Conservation (phyloP, 441 rosid genomes). For the Croton laevigatus region DNA sequence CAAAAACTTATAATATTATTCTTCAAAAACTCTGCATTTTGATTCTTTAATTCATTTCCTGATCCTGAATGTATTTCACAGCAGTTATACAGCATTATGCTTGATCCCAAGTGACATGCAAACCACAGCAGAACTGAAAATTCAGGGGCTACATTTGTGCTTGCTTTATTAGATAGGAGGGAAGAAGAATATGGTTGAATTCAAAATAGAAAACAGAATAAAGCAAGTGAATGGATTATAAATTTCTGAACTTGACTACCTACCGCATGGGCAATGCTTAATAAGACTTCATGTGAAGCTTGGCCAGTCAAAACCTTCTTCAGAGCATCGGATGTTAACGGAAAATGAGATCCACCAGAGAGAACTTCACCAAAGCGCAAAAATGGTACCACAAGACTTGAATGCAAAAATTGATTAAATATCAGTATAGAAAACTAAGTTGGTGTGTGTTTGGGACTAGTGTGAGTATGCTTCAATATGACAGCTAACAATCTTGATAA, state of each 20-base stretch:
- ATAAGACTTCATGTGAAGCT: conserved; percentile 70
- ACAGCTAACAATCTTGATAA: neutral
- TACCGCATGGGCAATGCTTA: conserved; percentile 86
- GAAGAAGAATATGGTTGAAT: neutral
- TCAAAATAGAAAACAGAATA: neutral
- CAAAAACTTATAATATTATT: neutral
- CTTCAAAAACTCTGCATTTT: neutral
- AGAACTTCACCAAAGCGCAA: conserved; percentile 83
- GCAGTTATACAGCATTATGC: neutral
- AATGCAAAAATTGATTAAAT: conserved; percentile 23
- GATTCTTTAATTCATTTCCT: neutral
- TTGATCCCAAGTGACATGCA: neutral
- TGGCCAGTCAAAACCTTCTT: conserved; percentile 84
- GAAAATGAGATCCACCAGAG: conserved; percentile 87
- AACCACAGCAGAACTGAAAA: neutral
- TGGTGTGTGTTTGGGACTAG: neutral
- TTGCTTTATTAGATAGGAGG: neutral
- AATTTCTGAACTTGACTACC: conserved; percentile 26
- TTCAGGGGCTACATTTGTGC: neutral
- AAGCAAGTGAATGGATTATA: neutral
- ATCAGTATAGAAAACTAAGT: conserved; percentile 23
- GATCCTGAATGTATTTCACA: neutral
- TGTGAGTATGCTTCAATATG: neutral
- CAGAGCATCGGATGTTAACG: conserved; percentile 85
- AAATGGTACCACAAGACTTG: conserved; percentile 86